Evolutionary conservation across 306 rosid genomes (phyloP).

Genomic region (Echinosophora koreensis): DNA sequence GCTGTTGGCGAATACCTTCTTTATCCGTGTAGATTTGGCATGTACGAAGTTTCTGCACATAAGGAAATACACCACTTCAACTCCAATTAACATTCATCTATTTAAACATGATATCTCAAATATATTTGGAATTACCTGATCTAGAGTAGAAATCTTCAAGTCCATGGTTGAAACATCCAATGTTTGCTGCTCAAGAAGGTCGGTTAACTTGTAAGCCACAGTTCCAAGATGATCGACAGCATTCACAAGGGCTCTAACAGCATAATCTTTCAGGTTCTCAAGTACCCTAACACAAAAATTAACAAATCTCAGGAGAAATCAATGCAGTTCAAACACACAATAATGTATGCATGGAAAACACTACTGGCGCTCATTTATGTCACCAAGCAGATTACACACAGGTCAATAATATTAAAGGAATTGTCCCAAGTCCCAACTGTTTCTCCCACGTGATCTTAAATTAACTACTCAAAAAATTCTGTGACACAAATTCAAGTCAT

Average conservation of each 20-base stretch:
- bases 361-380: not conserved
- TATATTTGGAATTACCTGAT: slow-evolving; percentile 64
- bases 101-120: slow-evolving; percentile 30
- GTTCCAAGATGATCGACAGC: slow-evolving; percentile 99
- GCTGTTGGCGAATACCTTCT: slow-evolving; percentile 94
- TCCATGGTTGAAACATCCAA: slow-evolving; percentile 76
- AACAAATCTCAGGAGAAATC: slow-evolving; percentile 19
- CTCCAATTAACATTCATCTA: slow-evolving; percentile 28
- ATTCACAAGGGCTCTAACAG: slow-evolving; percentile 88
- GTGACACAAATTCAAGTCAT: slow-evolving; percentile 14
- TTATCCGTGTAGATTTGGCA: slow-evolving; percentile 75
- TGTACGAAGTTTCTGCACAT: slow-evolving; percentile 73
- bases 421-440: not conserved
- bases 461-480: slow-evolving; percentile 8
- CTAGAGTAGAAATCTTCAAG: slow-evolving; percentile 69
- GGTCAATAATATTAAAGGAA: slow-evolving; percentile 23
- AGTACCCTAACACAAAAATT: slow-evolving; percentile 65
- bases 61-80: slow-evolving; percentile 47
- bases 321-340: slow-evolving; percentile 31
- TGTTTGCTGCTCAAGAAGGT: slow-evolving; percentile 86
- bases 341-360: not conserved
- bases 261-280: slow-evolving; percentile 94
- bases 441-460: not conserved
- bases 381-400: not conserved
- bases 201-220: slow-evolving; percentile 88